Percentiles rank a stretch among this genome's conserved stretches.
Conservation (phyloP, 805 yeast species). For the Starmerella lactis-condensi region DNA sequence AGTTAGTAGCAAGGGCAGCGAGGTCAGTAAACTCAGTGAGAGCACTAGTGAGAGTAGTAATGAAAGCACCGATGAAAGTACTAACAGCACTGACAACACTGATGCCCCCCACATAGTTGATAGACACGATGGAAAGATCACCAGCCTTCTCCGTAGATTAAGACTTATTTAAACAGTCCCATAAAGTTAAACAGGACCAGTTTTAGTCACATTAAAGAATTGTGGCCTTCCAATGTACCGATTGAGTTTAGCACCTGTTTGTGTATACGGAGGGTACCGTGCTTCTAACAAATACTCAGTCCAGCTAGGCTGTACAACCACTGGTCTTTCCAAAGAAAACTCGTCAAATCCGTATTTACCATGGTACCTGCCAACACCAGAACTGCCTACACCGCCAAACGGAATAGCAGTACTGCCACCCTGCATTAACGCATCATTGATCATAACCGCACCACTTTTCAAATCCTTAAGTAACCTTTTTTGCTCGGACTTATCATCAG, state of each 20-base stretch:
- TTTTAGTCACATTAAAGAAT: conserved; percentile 7
- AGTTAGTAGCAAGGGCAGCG: background rate
- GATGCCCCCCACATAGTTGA: no score
- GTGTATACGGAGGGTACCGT: conserved; percentile 47
- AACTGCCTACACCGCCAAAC: conserved; percentile 77
- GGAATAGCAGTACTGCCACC: conserved; percentile 53
- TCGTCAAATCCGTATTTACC: conserved; percentile 49
- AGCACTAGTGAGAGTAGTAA: background rate
- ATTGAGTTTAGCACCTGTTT: conserved; percentile 21
- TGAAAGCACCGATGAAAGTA: no score
- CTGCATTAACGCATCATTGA: conserved; percentile 59
- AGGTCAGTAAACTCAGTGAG: background rate
- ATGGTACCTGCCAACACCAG: conserved; percentile 74
- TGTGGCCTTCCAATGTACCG: conserved; percentile 10
- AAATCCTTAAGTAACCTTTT: conserved; percentile 32
- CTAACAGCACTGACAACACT: no score
- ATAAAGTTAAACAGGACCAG: conserved; percentile 9
- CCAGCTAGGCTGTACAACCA: conserved; percentile 46
- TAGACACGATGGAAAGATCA: no score
- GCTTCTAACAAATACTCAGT: conserved; percentile 38
- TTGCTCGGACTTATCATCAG: conserved; percentile 31
- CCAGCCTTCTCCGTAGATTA: no score
- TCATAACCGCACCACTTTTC: conserved; percentile 52
- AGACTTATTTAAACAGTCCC: no score
- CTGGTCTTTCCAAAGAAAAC: conserved; percentile 61